These are phyloP conservation scores for Nicotiana noctiflora DNA, from an alignment of 257 asterid genomes.

Conservation along the genomic window DNA sequence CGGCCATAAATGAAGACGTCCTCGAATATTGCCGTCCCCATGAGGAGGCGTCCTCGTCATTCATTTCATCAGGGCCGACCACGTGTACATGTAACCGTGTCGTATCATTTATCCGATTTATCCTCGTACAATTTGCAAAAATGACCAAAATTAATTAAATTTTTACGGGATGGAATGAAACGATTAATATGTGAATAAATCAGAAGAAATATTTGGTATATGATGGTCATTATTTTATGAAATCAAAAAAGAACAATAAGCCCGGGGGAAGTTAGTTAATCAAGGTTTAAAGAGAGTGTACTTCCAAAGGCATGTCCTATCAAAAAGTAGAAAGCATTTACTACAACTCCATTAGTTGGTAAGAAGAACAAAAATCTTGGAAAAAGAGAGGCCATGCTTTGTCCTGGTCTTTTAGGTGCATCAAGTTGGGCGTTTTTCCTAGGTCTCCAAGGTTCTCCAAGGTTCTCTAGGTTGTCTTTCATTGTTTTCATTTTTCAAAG, in stretches of 20 bases:
- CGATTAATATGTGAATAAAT: no score
- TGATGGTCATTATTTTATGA: not conserved
- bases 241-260: constrained; percentile 26
- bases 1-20: no score
- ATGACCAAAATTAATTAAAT: no score
- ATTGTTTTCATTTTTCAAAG: not conserved
- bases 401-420: constrained; percentile 8
- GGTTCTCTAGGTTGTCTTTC: constrained; percentile 19
- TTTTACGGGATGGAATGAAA: no score
- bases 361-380: constrained; percentile 6
- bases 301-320: constrained; percentile 44
- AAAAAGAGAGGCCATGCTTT: constrained; percentile 23
- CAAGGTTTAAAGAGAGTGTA: constrained; percentile 13
- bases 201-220: not conserved
- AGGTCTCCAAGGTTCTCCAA: constrained; percentile 9
- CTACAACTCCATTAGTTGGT: not conserved
- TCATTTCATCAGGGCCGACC: no score
- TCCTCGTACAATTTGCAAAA: no score
- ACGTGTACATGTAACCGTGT: no score
- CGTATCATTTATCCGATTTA: no score
- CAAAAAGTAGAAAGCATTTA: not conserved
- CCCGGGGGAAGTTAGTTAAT: constrained; percentile 15
- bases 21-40: no score
- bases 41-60: no score
- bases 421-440: constrained; percentile 20